Base-by-base conservation (phyloP, 306 rosid species). In the Mucuna pruriens region DNA sequence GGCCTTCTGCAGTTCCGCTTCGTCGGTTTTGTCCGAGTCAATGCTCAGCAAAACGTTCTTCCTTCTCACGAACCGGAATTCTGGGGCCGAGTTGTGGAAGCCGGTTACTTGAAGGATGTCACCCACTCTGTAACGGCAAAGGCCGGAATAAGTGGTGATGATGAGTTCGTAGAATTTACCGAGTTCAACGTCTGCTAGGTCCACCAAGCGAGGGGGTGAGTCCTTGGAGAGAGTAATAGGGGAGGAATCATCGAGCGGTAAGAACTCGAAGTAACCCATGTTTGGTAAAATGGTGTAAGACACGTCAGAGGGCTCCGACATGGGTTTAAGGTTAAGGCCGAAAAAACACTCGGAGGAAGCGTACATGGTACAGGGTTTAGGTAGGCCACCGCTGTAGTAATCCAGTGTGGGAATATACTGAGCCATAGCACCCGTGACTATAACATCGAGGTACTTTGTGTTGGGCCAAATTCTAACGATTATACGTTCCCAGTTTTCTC, bases 351-450 rank as follows among this genome's bases (percentile, higher is more conserved):
- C 99, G 0, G 99, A 95, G 0, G 99, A 95, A 0, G 98, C 99
- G 66, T 93, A 95, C 98, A 93, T 93, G 33, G 99, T 95, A 62
- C 99, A 90, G 29, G 90, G 87, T 71, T 85, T 86, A 0, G 99
- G 99, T 7, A 93, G 71, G 4, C 91, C 87, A 5, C 88, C 90
- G 33, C 98, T 89, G 80, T 88, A 95, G 66, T 86, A 90, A 44
- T 95, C 98, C 0, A 95, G 91, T 0, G 91, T 90, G 0, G 94
- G 98, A 77, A 93, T 93, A 54, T 95, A 95, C 83, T 95, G 99
- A 74, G 98, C 94, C 99, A 95, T 93, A 52, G 99, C 98, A 34
- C 99, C 99, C 0, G 98, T 95, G 10, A 95, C 98, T 10, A 95
- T 92, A 20, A 93, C 99, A 0, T 95, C 99, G 0, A 95, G 92